A percentile compares a stretch with the other conserved stretches of the same genome.
These are phyloP conservation scores for Trametes pubescens DNA, from an alignment of 1,284 basidiomycete genomes.

Conservation along the genomic window DNA sequence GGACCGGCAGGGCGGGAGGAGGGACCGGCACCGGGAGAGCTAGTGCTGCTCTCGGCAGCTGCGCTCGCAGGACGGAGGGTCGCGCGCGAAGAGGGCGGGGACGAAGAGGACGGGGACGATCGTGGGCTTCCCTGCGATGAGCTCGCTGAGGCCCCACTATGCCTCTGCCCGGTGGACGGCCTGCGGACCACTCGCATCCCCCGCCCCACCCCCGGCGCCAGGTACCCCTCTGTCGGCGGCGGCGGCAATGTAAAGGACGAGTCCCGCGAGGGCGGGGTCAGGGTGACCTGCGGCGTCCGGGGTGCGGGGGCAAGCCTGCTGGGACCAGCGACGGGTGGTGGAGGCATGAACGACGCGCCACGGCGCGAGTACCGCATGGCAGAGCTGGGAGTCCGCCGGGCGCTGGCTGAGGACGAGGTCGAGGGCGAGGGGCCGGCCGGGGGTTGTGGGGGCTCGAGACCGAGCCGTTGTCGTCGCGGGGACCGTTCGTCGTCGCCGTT, in stretches of 20 bases:
- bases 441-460: not conserved
- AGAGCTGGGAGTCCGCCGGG: not conserved
- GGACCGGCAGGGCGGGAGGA: not conserved
- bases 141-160: too few species aligned
- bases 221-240: not conserved
- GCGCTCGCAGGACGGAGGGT: not conserved
- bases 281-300: not conserved
- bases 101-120: not conserved
- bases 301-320: not conserved
- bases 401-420: not conserved
- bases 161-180: too few species aligned
- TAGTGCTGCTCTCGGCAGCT: not conserved
- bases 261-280: not conserved
- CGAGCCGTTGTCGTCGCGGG: conserved; percentile 3
- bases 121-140: not conserved
- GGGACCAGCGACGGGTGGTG: not conserved
- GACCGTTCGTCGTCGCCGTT: conserved; percentile 1
- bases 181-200: too few species aligned
- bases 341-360: not conserved
- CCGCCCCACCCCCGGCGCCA: not conserved
- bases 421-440: not conserved
- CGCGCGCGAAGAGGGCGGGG: not conserved
- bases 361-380: not conserved
- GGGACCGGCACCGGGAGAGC: not conserved
- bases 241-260: not conserved